Conservation (phyloP, 2,329 filamentous ascomycete genomes). For the Dryadomyces quercus-mongolicae region DNA sequence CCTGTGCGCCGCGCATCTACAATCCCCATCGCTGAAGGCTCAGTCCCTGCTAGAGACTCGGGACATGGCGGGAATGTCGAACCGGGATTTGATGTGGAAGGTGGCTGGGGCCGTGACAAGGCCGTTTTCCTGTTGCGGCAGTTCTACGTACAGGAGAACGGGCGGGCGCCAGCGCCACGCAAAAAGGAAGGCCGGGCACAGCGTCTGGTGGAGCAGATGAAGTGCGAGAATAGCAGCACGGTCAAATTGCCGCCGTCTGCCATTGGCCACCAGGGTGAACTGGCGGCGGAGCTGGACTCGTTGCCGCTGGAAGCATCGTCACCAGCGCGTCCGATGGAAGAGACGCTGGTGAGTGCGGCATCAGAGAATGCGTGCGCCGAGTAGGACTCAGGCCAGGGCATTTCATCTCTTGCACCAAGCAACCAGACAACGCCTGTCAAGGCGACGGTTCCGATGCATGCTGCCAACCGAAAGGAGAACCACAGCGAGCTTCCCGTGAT, state of each 20-base stretch:
- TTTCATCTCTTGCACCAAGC: neutral
- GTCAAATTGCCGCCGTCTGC: constrained; percentile 8
- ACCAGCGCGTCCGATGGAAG: neutral
- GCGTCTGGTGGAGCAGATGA: constrained; percentile 38
- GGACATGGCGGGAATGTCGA: constrained; percentile 61
- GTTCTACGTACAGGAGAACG: constrained; percentile 98
- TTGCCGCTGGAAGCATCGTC: neutral
- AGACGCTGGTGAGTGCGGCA: neutral
- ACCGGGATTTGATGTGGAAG: constrained; percentile 67
- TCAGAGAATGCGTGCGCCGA: constrained; percentile 4
- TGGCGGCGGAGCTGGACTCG: neutral
- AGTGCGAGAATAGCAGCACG: constrained; percentile 22
- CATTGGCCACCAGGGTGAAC: constrained; percentile 3
- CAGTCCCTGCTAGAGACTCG: constrained; percentile 16
- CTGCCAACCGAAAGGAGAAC: neutral
- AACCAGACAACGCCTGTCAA: neutral
- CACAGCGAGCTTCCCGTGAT: too few species aligned
- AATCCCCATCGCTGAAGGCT: constrained; percentile 14
- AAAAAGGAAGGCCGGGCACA: constrained; percentile 45
- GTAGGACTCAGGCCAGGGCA: constrained; percentile 6
- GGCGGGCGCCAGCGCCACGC: constrained; percentile 51
- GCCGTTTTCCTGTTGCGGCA: constrained; percentile 84
- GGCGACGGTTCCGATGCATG: neutral
- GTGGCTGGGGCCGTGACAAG: constrained; percentile 81
- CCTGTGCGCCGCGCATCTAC: constrained; percentile 11